Evolutionary conservation across 441 rosid genomes (phyloP).

Genomic region (Pelargonium australe): DNA sequence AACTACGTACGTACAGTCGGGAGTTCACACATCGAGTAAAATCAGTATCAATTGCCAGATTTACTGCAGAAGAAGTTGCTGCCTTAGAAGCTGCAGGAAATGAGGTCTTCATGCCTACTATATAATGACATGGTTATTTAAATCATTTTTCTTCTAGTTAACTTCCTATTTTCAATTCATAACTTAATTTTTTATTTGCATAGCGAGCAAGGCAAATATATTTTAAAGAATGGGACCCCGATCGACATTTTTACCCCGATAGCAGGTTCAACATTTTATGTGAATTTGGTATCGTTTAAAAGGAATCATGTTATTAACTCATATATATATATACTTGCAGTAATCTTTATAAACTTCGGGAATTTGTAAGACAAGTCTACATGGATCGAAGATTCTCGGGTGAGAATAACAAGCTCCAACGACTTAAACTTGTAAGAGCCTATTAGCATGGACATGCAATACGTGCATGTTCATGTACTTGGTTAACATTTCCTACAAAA

Average conservation of each 20-base stretch:
- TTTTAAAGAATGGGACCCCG: constrained; percentile 63
- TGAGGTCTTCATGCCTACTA: constrained; percentile 39
- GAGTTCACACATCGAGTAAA: constrained; percentile 91
- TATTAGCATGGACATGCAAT: background rate
- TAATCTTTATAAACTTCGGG: constrained; percentile 64
- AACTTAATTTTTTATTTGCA: constrained; percentile 15
- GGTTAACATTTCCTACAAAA: no score
- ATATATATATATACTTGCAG: constrained; percentile 36
- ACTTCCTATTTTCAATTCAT: background rate
- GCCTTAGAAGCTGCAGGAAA: constrained; percentile 83
- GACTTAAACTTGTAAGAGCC: constrained; percentile 46
- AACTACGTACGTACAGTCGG: constrained; percentile 39
- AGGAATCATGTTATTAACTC: constrained; percentile 22
- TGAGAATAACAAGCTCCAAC: constrained; percentile 37
- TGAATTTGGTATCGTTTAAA: constrained; percentile 8
- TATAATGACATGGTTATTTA: background rate
- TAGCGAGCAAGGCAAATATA: constrained; percentile 73
- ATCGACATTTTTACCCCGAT: constrained; percentile 66
- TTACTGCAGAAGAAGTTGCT: constrained; percentile 69
- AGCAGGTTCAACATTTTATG: constrained; percentile 44
- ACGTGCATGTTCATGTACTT: background rate
- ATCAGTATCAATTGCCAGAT: constrained; percentile 86
- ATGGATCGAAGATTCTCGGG: constrained; percentile 60
- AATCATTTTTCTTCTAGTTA: background rate
- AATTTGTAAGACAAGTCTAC: constrained; percentile 76